A percentile compares a stretch with the other conserved stretches of the same genome.
Evolutionary conservation across 1,284 basidiomycete genomes (phyloP).

Genomic region (Malassezia sympodialis): DNA sequence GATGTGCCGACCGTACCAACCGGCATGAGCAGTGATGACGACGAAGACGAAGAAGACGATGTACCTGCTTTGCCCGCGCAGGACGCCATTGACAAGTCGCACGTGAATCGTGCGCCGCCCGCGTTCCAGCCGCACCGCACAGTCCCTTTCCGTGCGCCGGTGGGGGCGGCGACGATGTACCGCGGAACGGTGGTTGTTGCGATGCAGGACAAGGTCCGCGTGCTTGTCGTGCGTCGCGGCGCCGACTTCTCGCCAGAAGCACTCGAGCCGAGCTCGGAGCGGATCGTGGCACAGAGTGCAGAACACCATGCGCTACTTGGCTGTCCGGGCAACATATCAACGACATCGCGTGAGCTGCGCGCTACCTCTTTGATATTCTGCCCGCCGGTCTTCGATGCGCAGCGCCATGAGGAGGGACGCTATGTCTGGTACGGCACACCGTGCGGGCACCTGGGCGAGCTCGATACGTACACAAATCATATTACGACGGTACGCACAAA

Average conservation of each 20-base stretch:
- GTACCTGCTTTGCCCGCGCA: background rate
- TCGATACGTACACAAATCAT: constrained; percentile 28
- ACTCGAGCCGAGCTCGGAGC: background rate
- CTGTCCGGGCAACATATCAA: background rate
- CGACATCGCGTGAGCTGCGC: constrained; percentile 13
- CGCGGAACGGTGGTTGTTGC: constrained; percentile 1
- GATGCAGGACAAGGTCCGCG: constrained; percentile 8
- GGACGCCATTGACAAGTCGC: constrained; percentile 10
- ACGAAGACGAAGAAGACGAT: background rate
- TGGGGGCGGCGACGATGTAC: constrained; percentile 1
- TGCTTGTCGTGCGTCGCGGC: background rate
- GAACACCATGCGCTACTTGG: constrained; percentile 12
- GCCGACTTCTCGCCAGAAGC: background rate
- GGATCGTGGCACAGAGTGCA: constrained; percentile 1
- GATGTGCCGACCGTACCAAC: background rate
- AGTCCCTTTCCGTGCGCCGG: background rate
- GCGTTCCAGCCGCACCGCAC: constrained; percentile 2
- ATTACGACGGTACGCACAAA: constrained; percentile 23
- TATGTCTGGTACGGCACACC: constrained; percentile 42
- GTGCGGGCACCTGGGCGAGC: constrained; percentile 35
- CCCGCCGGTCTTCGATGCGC: constrained; percentile 1
- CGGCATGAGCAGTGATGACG: constrained; percentile 7
- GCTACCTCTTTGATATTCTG: constrained; percentile 4
- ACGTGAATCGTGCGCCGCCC: constrained; percentile 14
- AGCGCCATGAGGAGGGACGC: constrained; percentile 19